phyloP scores from a whole-genome alignment of 2,329 filamentous ascomycete genomes.

The Nothomitra cinnamomea region DNA sequence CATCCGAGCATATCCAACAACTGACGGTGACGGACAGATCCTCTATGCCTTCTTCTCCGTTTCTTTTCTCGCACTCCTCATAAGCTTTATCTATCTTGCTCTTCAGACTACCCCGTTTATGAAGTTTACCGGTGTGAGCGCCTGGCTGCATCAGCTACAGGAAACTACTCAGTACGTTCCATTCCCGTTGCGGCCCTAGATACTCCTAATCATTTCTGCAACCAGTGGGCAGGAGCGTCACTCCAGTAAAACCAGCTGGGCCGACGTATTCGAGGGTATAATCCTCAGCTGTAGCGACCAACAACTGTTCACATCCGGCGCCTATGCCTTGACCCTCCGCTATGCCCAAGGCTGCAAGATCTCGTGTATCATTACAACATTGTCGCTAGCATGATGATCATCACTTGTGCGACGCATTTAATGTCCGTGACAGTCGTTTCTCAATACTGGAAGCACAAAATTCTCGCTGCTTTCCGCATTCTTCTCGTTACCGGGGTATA shows the following conservation, averaged over 20 bases:
- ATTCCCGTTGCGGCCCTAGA: neutral
- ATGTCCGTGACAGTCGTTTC: slow-evolving; percentile 20
- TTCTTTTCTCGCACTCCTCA: neutral
- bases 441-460: slow-evolving; percentile 20
- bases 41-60: neutral
- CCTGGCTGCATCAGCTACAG: neutral
- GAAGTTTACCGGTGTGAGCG: neutral
- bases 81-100: neutral
- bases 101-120: neutral
- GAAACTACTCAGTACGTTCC: neutral
- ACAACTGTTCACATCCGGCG: neutral
- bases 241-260: neutral
- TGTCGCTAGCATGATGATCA: slow-evolving; percentile 21
- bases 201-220: neutral
- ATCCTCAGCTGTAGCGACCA: neutral
- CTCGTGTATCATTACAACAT: slow-evolving; percentile 23
- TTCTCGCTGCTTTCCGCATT: slow-evolving; percentile 17
- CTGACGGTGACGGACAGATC: neutral
- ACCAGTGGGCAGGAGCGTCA: neutral
- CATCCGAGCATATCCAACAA: neutral
- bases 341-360: neutral
- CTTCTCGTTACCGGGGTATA: slow-evolving; percentile 43
- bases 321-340: neutral
- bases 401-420: slow-evolving; percentile 23
- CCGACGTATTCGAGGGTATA: neutral